These are phyloP conservation scores for Coccomyxa sp. DNA, from an alignment of 139 green algal species.

Conservation along the genomic window DNA sequence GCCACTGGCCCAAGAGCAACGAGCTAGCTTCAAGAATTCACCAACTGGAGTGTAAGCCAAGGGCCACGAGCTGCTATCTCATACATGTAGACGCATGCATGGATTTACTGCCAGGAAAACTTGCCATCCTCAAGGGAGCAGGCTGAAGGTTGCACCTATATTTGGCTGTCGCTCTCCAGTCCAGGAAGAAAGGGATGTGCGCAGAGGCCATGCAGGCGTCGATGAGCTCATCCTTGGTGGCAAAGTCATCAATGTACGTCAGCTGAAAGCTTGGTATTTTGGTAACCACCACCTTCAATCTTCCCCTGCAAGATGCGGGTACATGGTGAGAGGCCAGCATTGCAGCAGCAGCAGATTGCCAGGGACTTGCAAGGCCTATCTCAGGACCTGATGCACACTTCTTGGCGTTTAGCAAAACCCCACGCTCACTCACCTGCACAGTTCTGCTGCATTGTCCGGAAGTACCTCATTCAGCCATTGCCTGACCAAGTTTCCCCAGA, in stretches of 20 bases:
- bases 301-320: background rate
- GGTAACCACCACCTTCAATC: slow-evolving; percentile 42
- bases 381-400: background rate
- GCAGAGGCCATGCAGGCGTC: slow-evolving; percentile 48
- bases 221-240: slow-evolving; percentile 49
- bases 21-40: background rate
- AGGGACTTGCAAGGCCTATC: background rate
- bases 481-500: slow-evolving; percentile 66
- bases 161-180: slow-evolving; percentile 28
- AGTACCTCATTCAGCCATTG: slow-evolving; percentile 69
- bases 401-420: background rate
- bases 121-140: background rate
- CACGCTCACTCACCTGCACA: background rate
- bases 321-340: background rate
- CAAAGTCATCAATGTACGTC: slow-evolving; percentile 41
- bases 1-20: background rate
- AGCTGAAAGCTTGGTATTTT: slow-evolving; percentile 26
- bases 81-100: background rate
- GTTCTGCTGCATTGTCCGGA: slow-evolving; percentile 50
- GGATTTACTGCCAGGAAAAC: background rate
- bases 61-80: background rate
- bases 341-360: no score
- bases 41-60: background rate
- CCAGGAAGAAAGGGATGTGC: slow-evolving; percentile 72
- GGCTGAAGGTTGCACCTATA: slow-evolving; percentile 28